A percentile compares a stretch with the other conserved stretches of the same genome.
Evolutionary conservation across 805 yeast genomes (phyloP).

Genomic region (Candida pini): DNA sequence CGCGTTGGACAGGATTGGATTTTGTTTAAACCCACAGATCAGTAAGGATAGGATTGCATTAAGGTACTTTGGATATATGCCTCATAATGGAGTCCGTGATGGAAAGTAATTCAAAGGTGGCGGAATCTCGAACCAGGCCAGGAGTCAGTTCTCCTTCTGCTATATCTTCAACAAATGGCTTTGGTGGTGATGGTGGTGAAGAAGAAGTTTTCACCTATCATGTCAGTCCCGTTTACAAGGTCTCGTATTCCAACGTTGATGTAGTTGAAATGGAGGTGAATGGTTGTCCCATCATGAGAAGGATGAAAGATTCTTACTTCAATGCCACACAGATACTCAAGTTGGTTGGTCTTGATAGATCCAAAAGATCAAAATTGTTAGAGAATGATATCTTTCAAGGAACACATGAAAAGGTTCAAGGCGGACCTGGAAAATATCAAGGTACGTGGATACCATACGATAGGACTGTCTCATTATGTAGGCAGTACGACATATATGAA

Average conservation of each 20-base stretch:
- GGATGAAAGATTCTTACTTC: conserved; percentile 57
- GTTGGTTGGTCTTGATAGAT: conserved; percentile 62
- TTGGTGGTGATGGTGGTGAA: neutral
- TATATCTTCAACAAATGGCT: neutral
- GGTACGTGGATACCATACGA: conserved; percentile 73
- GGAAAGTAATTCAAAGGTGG: conserved; percentile 2
- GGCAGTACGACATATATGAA: conserved; percentile 53
- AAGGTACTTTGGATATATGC: neutral
- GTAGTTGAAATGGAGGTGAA: conserved; percentile 55
- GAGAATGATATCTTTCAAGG: conserved; percentile 61
- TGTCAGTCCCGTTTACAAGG: conserved; percentile 41
- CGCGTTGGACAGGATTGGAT: no score
- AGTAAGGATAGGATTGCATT: neutral
- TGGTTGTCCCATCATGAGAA: conserved; percentile 62
- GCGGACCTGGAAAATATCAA: conserved; percentile 70
- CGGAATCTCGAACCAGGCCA: conserved; percentile 10
- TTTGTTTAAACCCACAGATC: neutral
- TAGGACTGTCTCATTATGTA: conserved; percentile 52
- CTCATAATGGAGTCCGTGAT: conserved; percentile 6
- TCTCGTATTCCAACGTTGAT: conserved; percentile 59
- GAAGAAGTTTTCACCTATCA: conserved; percentile 15
- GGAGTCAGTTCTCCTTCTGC: conserved; percentile 2
- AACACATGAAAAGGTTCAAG: conserved; percentile 65
- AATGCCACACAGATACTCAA: conserved; percentile 71
- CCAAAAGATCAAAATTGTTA: conserved; percentile 55